A percentile compares a stretch with the other conserved stretches of the same genome.
phyloP scores from a whole-genome alignment of 2,329 filamentous ascomycete genomes.

The Ophiostoma triangulosporum region DNA sequence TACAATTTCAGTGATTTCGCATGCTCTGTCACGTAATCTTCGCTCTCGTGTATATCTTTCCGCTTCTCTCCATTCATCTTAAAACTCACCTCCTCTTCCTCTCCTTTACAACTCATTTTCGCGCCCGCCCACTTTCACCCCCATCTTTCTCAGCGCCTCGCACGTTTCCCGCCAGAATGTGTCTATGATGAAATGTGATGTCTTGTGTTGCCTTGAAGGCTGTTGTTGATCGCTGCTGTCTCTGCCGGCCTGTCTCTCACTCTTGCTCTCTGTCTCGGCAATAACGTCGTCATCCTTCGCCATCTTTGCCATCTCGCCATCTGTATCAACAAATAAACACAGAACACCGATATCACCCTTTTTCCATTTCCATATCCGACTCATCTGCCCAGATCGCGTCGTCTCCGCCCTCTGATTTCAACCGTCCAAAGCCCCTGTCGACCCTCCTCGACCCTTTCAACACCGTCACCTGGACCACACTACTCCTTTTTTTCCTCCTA shows the following conservation, averaged over 20 bases:
- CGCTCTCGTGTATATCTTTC: neutral
- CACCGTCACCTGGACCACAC: neutral
- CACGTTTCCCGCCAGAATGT: slow-evolving; percentile 4
- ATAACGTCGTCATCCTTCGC: neutral
- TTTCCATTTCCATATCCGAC: neutral
- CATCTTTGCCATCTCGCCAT: too few species aligned
- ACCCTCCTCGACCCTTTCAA: neutral
- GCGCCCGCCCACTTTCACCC: neutral
- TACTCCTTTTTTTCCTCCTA: neutral
- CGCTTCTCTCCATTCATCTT: neutral
- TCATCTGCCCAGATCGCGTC: neutral
- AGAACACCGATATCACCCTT: too few species aligned
- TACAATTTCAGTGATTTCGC: too few species aligned
- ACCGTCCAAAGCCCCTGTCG: neutral
- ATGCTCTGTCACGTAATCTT: too few species aligned
- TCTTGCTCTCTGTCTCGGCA: neutral
- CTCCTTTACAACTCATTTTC: too few species aligned
- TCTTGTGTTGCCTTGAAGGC: slow-evolving; percentile 7
- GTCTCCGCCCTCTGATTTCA: neutral
- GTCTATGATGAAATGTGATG: slow-evolving; percentile 4
- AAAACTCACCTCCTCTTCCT: too few species aligned
- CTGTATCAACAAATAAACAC: too few species aligned
- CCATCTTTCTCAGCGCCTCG: neutral
- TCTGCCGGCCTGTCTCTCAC: neutral
- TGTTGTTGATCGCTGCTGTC: neutral